Conservation (phyloP, 768 basidiomycete genomes). For the Suillus lakei region DNA sequence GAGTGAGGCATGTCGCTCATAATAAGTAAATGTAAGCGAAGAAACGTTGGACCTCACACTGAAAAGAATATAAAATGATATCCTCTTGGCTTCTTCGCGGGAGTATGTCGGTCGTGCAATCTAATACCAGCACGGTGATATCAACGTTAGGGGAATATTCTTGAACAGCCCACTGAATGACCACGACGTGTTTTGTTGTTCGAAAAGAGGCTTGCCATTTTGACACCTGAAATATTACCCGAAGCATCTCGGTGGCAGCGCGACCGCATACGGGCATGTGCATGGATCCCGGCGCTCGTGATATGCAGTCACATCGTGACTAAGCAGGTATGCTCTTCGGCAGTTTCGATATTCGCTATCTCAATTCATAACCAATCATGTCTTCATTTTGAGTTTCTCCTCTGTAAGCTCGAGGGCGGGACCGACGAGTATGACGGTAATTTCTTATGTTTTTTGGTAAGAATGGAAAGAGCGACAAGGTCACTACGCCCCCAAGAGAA, state of each 20-base stretch:
- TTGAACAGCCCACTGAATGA: constrained; percentile 15
- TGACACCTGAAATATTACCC: neutral
- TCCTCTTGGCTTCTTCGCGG: no score
- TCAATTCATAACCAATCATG: neutral
- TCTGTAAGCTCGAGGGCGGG: constrained; percentile 9
- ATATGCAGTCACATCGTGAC: constrained; percentile 15
- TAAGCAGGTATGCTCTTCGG: constrained; percentile 16
- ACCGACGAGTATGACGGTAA: constrained; percentile 16
- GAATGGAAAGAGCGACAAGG: constrained; percentile 19
- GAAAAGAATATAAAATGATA: no score
- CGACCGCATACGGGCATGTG: no score
- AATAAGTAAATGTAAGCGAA: neutral
- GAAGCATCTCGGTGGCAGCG: neutral
- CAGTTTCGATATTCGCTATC: constrained; percentile 1
- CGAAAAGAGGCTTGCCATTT: neutral
- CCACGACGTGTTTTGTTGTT: constrained; percentile 24
- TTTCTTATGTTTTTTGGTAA: constrained; percentile 10
- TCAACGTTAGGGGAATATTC: constrained; percentile 10
- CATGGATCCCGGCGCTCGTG: constrained; percentile 15
- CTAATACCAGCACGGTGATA: constrained; percentile 21
- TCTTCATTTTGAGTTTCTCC: neutral
- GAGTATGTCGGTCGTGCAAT: no score
- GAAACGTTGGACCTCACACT: neutral
- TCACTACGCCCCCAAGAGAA: constrained; percentile 19
- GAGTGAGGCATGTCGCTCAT: no score